Evolutionary conservation across 441 rosid genomes (phyloP).

Genomic region (Mallotus japonicus): DNA sequence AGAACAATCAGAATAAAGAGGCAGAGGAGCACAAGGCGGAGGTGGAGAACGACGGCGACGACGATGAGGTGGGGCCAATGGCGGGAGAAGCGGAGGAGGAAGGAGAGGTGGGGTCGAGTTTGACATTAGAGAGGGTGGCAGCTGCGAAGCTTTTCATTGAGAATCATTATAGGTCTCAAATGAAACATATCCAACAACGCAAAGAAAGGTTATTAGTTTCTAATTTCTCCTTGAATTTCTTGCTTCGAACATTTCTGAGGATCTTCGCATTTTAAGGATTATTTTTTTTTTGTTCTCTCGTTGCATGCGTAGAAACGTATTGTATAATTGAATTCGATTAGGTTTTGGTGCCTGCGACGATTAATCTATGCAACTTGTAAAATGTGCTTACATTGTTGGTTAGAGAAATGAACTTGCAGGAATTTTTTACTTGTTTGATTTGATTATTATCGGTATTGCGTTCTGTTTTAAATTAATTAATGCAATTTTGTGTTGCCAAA

Average conservation of each 20-base stretch:
- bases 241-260: neutral
- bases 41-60: conserved; percentile 32
- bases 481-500: no score
- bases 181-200: conserved; percentile 80
- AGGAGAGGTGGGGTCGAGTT: conserved; percentile 60
- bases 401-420: neutral
- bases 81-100: conserved; percentile 37
- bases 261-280: neutral
- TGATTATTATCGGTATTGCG: neutral
- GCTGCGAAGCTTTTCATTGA: conserved; percentile 93
- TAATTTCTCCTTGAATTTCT: neutral
- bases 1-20: conserved; percentile 34
- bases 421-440: neutral
- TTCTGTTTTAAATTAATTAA: no score
- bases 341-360: neutral
- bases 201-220: conserved; percentile 55
- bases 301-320: neutral
- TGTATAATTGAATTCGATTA: neutral
- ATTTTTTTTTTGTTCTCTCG: no score
- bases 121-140: conserved; percentile 82
- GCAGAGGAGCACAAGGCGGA: conserved; percentile 25
- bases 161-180: conserved; percentile 82
- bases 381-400: neutral
- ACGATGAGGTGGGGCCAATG: conserved; percentile 23
- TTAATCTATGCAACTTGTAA: neutral